Percentiles rank a stretch among this genome's conserved stretches.
These are phyloP conservation scores for Amanita thiersii DNA, from an alignment of 768 basidiomycete species.

Conservation along the genomic window DNA sequence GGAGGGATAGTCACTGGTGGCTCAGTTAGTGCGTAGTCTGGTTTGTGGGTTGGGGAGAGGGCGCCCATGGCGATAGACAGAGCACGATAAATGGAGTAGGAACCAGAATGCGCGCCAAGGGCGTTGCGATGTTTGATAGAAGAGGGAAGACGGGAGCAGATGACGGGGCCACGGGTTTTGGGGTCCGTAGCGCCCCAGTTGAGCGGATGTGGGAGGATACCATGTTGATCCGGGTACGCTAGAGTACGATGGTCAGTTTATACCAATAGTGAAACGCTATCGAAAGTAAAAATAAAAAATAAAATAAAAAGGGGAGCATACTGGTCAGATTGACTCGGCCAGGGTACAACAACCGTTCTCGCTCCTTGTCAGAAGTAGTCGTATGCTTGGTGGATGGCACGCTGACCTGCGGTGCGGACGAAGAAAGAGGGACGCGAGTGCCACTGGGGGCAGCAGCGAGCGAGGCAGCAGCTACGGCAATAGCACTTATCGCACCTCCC, in stretches of 20 bases:
- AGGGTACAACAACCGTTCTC: slow-evolving; percentile 73
- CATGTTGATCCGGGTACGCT: slow-evolving; percentile 91
- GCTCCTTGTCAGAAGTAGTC: slow-evolving; percentile 42
- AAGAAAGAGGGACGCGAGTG: slow-evolving; percentile 18
- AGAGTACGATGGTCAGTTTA: slow-evolving; percentile 21
- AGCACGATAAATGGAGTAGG: slow-evolving; percentile 92
- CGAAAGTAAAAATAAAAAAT: slow-evolving; percentile 5
- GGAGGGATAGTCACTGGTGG: slow-evolving; percentile 77
- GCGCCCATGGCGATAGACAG: slow-evolving; percentile 88
- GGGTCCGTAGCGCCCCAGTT: slow-evolving; percentile 73
- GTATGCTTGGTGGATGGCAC: slow-evolving; percentile 15
- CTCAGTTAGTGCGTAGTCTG: slow-evolving; percentile 76
- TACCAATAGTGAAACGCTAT: neutral
- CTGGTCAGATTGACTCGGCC: slow-evolving; percentile 79
- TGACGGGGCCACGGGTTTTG: slow-evolving; percentile 69
- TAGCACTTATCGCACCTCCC: slow-evolving; percentile 8
- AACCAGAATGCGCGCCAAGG: slow-evolving; percentile 88
- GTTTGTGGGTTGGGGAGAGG: slow-evolving; percentile 70
- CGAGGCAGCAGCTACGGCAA: slow-evolving; percentile 5
- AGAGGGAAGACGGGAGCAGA: slow-evolving; percentile 78
- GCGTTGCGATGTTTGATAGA: slow-evolving; percentile 90
- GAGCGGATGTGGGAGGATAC: slow-evolving; percentile 72
- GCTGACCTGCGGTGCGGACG: slow-evolving; percentile 17
- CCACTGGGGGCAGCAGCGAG: slow-evolving; percentile 6
- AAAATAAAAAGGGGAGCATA: slow-evolving; percentile 28